These are phyloP conservation scores for Rhizopus arrhizus DNA, from an alignment of 371 early-diverging fungal species.

Conservation along the genomic window DNA sequence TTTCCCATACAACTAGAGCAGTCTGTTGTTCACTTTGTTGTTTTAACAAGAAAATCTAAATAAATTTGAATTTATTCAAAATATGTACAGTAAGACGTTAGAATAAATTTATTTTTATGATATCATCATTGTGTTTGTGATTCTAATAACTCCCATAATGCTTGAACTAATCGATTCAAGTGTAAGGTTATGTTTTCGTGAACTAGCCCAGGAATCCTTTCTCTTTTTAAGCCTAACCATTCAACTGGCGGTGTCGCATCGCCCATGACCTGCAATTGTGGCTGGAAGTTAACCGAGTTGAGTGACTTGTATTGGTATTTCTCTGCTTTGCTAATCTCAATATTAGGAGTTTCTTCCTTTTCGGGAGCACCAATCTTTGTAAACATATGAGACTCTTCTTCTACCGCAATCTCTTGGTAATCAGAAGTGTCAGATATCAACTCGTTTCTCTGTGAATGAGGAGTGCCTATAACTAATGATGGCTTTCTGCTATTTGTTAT, in stretches of 20 bases:
- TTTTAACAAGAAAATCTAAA: background rate
- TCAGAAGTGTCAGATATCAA: background rate
- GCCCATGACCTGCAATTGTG: constrained; percentile 60
- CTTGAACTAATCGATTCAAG: constrained; percentile 31
- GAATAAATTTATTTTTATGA: background rate
- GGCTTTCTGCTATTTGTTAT: background rate
- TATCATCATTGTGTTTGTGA: constrained; percentile 16
- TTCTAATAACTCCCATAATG: constrained; percentile 18
- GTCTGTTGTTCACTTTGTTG: background rate
- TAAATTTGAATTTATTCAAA: background rate
- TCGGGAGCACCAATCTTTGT: background rate
- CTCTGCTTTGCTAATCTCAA: background rate
- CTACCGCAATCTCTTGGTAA: no score
- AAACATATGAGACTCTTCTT: background rate
- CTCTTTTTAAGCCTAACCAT: constrained; percentile 61
- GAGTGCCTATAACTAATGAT: background rate
- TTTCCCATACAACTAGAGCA: no score
- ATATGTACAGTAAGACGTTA: no score
- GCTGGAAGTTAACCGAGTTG: constrained; percentile 51
- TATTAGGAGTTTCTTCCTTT: constrained; percentile 2
- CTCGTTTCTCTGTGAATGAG: background rate
- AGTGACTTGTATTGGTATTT: constrained; percentile 34
- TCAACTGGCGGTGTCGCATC: constrained; percentile 68
- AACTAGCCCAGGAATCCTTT: constrained; percentile 54
- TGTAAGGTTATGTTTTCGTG: constrained; percentile 54